A percentile compares a stretch with the other conserved stretches of the same genome.
phyloP scores from a whole-genome alignment of 495 filamentous ascomycete species.

The Daldinia caldariorum region DNA sequence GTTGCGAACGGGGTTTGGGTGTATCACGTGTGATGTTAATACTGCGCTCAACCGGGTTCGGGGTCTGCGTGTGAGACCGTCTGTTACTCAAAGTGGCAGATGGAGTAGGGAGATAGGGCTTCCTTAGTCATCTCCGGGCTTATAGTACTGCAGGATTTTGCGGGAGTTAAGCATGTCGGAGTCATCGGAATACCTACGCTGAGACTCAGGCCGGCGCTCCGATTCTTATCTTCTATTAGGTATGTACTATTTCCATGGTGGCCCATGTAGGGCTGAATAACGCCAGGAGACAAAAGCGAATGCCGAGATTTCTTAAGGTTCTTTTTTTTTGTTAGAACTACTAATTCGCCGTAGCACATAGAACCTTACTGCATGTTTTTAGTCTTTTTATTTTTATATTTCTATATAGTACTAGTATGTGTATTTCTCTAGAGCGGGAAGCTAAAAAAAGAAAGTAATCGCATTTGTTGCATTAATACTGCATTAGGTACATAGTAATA shows the following conservation, averaged over 20 bases:
- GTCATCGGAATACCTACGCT: slow-evolving; percentile 26
- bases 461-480: neutral
- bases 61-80: slow-evolving; percentile 30
- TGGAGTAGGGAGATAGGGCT: neutral
- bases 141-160: neutral
- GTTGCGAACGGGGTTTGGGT: slow-evolving; percentile 34
- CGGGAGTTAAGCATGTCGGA: slow-evolving; percentile 16
- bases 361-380: neutral
- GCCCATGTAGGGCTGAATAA: slow-evolving; percentile 37
- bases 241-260: too few species aligned
- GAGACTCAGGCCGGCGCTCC: slow-evolving; percentile 11
- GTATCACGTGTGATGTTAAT: slow-evolving; percentile 26
- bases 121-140: neutral
- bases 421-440: slow-evolving; percentile 1
- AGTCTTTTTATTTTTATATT: neutral
- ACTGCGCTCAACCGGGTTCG: slow-evolving; percentile 28
- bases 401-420: neutral
- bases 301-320: slow-evolving; percentile 17
- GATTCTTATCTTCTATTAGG: neutral
- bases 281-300: slow-evolving; percentile 9
- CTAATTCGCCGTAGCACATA: slow-evolving; percentile 23
- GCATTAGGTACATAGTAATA: too few species aligned
- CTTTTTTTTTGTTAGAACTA: neutral
- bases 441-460: slow-evolving; percentile 6
- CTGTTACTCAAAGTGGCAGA: neutral